A percentile compares a stretch with the other conserved stretches of the same genome.
Evolutionary conservation across 306 rosid genomes (phyloP).

Genomic region (Cotoneaster glaucophyllus): DNA sequence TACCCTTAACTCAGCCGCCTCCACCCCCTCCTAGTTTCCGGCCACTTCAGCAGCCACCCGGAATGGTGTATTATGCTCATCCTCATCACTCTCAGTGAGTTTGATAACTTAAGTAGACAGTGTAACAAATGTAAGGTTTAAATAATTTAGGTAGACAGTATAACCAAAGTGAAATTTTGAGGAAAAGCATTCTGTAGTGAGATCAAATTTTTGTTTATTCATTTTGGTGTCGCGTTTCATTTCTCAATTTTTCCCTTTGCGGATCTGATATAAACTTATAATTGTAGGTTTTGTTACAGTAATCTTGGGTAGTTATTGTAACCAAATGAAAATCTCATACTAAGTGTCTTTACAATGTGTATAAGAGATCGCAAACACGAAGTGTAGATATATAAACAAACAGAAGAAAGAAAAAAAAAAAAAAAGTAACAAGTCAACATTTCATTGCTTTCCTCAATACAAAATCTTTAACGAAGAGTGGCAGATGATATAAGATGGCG

Average conservation of each 20-base stretch:
- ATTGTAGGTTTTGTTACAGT: background rate
- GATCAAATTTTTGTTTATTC: conserved; percentile 14
- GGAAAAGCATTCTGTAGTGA: conserved; percentile 13
- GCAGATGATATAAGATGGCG: conserved; percentile 67
- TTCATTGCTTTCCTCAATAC: conserved; percentile 35
- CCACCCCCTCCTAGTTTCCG: conserved; percentile 68
- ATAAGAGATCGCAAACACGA: background rate
- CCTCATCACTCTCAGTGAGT: conserved; percentile 50
- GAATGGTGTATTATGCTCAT: conserved; percentile 65
- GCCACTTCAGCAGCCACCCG: conserved; percentile 76
- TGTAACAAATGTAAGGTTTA: conserved; percentile 21
- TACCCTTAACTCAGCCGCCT: conserved; percentile 39
- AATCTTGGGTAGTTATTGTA: background rate
- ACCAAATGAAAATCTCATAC: too few relatives aligned
- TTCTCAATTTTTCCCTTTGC: background rate
- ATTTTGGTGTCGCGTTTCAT: background rate
- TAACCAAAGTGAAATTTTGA: conserved; percentile 9
- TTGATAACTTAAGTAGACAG: conserved; percentile 13
- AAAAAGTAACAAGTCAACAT: background rate
- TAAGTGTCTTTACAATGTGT: background rate
- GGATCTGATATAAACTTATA: background rate
- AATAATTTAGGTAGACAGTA: conserved; percentile 11
- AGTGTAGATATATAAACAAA: background rate
- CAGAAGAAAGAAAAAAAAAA: too few relatives aligned
- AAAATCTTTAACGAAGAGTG: conserved; percentile 57